Evolutionary conservation across 2,329 filamentous ascomycete genomes (phyloP).

Genomic region (Chlorencoelia australis): DNA sequence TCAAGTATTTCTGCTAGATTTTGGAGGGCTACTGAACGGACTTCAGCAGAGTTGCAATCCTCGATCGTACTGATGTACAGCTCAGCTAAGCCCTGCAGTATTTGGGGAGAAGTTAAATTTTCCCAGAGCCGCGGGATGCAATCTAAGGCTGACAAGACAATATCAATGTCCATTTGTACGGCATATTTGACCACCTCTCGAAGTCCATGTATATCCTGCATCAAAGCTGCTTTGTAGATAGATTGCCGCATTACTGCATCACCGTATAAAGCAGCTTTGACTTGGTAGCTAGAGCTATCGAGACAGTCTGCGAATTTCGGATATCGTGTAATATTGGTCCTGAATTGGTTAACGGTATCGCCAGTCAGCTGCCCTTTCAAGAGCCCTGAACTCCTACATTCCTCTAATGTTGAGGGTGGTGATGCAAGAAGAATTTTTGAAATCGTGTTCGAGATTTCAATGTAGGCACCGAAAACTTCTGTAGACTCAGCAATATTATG

Average conservation of each 20-base stretch:
- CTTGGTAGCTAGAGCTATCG: too few relatives aligned
- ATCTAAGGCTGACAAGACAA: constrained; percentile 6
- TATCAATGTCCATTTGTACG: constrained; percentile 6
- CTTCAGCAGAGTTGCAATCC: constrained; percentile 28
- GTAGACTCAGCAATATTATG: not conserved
- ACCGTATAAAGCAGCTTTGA: constrained; percentile 3
- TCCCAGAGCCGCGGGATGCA: constrained; percentile 9
- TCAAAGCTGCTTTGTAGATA: constrained; percentile 8
- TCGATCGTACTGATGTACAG: constrained; percentile 2
- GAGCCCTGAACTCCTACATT: too few relatives aligned
- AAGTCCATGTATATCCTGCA: constrained; percentile 3
- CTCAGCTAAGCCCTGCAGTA: not conserved
- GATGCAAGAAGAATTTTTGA: constrained; percentile 8
- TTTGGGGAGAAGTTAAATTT: not conserved
- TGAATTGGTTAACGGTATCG: too few relatives aligned
- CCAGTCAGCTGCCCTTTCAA: too few relatives aligned
- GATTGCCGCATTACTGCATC: constrained; percentile 7
- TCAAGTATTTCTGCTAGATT: constrained; percentile 32
- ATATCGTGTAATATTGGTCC: too few relatives aligned
- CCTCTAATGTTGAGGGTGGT: too few relatives aligned
- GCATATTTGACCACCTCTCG: constrained; percentile 1
- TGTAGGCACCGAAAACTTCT: constrained; percentile 24
- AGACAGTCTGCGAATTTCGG: not conserved
- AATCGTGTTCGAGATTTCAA: constrained; percentile 26
- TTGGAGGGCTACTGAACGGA: constrained; percentile 37